Base-by-base conservation (phyloP, 768 basidiomycete genomes). In the Russula abietina region DNA sequence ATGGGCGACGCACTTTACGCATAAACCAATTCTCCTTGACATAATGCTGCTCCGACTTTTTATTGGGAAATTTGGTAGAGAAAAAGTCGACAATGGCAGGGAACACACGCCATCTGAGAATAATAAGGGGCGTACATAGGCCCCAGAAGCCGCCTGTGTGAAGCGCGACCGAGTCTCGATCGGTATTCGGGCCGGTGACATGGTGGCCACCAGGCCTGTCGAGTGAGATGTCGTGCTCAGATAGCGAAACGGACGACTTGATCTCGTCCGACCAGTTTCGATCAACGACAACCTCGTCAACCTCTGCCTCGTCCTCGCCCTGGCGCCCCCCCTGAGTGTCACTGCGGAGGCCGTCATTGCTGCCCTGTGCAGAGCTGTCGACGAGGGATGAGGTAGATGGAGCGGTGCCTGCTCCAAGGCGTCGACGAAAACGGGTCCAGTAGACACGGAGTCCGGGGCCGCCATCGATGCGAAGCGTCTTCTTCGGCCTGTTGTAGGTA, bases 281-380 rank as follows among this genome's bases (percentile, higher is more conserved):
- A 72, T 91, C 89, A 17, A 91, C 89, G 26, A 91, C 83, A 24
- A 90, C 82, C 75, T 88, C 82, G 71, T 91, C 82, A 9, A 90
- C 83, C 57, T 77, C 74, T 33, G 76, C 77, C 7, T 69, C 74
- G 70, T 74, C 33, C 71, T 74, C 45, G 75, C 65, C 62, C 57
- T 71, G 72, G 56, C 73, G 69, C 57, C 69, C 71, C 33, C 43
- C 49, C 71, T 70, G 73, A 71, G 75, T 28, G 64, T 71, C 36
- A n/a, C 56, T 69, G 16, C 68, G 65, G 26, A 70, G 60, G n/a
- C 72, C 69, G n/a, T 59, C 58, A 39, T 67, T 67, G 2, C 72
- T 70, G 26, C 70, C 65, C 1, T 68, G 69, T 36, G 61, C 70
- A 61, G 71, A 71, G 50, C 71, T 65, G 60, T 69, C 66, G 28